A percentile compares a stretch with the other conserved stretches of the same genome.
Conservation (phyloP, 306 rosid species). For the Prunus armeniaca region DNA sequence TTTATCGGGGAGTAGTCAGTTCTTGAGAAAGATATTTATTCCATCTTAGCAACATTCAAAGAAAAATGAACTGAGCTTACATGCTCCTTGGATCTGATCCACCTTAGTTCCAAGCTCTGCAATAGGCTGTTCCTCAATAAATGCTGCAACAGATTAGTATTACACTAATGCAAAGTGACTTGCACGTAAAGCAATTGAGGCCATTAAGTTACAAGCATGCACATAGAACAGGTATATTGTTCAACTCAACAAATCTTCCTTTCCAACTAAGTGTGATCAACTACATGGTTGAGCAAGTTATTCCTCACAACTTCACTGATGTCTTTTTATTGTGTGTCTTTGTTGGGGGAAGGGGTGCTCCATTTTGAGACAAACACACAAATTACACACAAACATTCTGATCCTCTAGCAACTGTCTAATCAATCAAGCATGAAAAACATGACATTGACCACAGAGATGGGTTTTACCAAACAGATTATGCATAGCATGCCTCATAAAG, state of each 20-base stretch:
- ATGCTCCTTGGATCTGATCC: constrained; percentile 77
- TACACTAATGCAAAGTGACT: constrained; percentile 12
- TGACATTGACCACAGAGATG: neutral
- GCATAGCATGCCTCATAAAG: no score
- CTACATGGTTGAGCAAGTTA: neutral
- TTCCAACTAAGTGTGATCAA: neutral
- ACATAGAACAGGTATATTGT: neutral
- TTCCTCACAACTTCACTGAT: neutral
- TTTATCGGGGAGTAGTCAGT: neutral
- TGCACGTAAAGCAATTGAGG: constrained; percentile 16
- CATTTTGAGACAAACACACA: no score
- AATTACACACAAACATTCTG: neutral
- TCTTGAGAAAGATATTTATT: neutral
- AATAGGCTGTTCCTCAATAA: constrained; percentile 67
- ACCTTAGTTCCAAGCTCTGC: constrained; percentile 55
- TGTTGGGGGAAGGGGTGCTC: no score
- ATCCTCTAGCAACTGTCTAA: no score
- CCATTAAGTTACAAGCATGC: constrained; percentile 7
- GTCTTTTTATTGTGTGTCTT: no score
- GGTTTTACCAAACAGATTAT: no score
- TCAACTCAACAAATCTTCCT: neutral
- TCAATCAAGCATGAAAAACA: neutral
- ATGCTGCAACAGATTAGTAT: constrained; percentile 49
- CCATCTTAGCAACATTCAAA: neutral
- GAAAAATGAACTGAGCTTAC: constrained; percentile 45